Evolutionary conservation across 129 eudicot genomes (phyloP).

Genomic region (Smallanthus sonchifolius): DNA sequence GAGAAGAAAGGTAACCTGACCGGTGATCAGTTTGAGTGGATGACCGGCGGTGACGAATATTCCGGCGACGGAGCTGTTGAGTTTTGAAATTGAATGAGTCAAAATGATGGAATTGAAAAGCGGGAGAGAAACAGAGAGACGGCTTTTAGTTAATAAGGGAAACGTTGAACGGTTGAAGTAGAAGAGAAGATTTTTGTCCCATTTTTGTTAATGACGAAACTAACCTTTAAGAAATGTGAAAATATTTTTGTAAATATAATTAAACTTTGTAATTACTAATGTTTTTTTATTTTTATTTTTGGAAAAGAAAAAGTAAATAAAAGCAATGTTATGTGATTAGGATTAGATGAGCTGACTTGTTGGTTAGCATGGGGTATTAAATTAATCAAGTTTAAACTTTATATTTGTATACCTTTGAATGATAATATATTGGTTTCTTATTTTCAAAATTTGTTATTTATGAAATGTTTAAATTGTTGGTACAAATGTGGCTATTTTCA

Average conservation of each 20-base stretch:
- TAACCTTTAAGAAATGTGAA: neutral
- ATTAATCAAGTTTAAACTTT: too few relatives aligned
- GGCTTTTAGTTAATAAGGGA: constrained; percentile 24
- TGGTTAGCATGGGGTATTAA: neutral
- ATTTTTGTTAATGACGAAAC: constrained; percentile 12
- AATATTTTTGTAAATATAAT: neutral
- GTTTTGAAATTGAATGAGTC: constrained; percentile 23
- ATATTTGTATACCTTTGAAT: too few relatives aligned
- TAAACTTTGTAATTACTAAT: neutral
- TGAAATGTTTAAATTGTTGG: too few relatives aligned
- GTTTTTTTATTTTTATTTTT: neutral
- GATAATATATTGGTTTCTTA: too few relatives aligned
- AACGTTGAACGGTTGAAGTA: constrained; percentile 22
- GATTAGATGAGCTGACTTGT: neutral
- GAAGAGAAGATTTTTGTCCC: neutral
- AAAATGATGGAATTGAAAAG: neutral
- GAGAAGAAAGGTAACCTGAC: constrained; percentile 4
- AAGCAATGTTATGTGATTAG: neutral
- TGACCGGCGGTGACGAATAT: constrained; percentile 7
- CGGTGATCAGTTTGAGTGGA: neutral
- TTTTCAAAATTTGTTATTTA: neutral
- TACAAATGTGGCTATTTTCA: too few relatives aligned
- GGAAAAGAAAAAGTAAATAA: neutral
- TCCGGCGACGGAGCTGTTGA: constrained; percentile 15
- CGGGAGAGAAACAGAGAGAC: constrained; percentile 13